Base-by-base conservation (phyloP, 805 yeast genomes). In the Candida sanyiensis region DNA sequence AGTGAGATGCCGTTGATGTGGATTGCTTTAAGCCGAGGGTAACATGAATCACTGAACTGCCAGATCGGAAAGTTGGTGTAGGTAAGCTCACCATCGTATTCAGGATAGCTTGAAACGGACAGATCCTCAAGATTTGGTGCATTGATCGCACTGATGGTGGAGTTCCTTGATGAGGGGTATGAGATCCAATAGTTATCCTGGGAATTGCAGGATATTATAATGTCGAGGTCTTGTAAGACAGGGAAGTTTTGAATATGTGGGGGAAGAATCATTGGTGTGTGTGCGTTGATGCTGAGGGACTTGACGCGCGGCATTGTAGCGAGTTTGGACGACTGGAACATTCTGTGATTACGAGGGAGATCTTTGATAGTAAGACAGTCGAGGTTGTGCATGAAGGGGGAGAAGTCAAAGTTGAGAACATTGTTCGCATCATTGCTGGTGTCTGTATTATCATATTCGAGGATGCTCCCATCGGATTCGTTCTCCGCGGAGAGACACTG, bases 361-460 rank as follows among this genome's bases (percentile, higher is more conserved):
- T 35, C 15, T 18, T 12, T 27, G 8, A 35, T 6, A 7, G 15
- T 35, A 16, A 35, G 20, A 27, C 32, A 35, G 31, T 27, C 24
- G 18, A 35, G 17, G 15, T 35, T 35, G 15, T 18, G 12, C 32
- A 35, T 27, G 19, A 35, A 26, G 3, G 16, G 10, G 11, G 38
- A 35, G 25, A 35, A 26, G 12, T 35, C 26, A 15, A 8, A 35
- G 18, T 35, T 35, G 26, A 35, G 27, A 20, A 35, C 18, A n/a
- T 18, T 18, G 11, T 35, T 26, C 5, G 32, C 17, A 7, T 35
- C 28, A 27, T 35, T 26, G 8, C n/a, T n/a, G n/a, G n/a, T n/a
- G n/a, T n/a, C n/a, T n/a, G n/a, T n/a, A n/a, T n/a, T n/a, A n/a
- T n/a, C n/a, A n/a, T n/a, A n/a, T n/a, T n/a, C n/a, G n/a, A n/a